Evolutionary conservation across 2,329 filamentous ascomycete genomes (phyloP), one percentile per base, ranked within the genome.

Genomic region (Aspergillus sp.): DNA sequence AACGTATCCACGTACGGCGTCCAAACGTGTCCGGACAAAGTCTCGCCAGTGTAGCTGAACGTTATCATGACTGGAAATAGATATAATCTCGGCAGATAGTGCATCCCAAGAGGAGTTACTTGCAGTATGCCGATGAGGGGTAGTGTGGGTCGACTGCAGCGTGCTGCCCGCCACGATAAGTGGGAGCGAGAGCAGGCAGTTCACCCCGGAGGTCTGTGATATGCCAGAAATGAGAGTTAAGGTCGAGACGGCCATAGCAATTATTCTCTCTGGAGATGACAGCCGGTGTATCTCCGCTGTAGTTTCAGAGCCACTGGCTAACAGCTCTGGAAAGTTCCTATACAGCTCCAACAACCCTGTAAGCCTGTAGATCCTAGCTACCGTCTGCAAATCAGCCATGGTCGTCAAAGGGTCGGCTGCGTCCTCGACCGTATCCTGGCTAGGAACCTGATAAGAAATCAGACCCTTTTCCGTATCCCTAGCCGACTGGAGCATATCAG

Each of bases 161-260:
- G 26, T 48, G 17, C 56, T 55, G 11, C 52, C 52, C 8, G 52
- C 52, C 9, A 58, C 51, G 2, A 58, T 54, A 13, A 58, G 22
- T 0, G 56, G 56, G 4, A 58, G 42, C 1, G 48, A 52, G 4
- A 58, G 42, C 5, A 52, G 17, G 17, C 56, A 55, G 20, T 50
- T 42, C 3, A 58, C 48, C 8, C 56, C 53, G 11, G 52, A 58
- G 5, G 22, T 39, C 2, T 11, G 34, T 3, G 52, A 48, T 15
- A 58, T 13, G 4, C 22, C 30, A 15, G 26, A 22, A 9, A 58
- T 49, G 13, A 52, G n/a, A 4, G 52, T 48, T n/a, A 58, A 9
- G n/a, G 52, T 52, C 1, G 26, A 32, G 13, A 24, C 43, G 7
- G 48, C 47, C 41, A 58, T 44, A 4, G 24, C 15, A 26, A 48